Base-by-base conservation (phyloP, 139 green algal genomes). In the Desmodesmus armatus region DNA sequence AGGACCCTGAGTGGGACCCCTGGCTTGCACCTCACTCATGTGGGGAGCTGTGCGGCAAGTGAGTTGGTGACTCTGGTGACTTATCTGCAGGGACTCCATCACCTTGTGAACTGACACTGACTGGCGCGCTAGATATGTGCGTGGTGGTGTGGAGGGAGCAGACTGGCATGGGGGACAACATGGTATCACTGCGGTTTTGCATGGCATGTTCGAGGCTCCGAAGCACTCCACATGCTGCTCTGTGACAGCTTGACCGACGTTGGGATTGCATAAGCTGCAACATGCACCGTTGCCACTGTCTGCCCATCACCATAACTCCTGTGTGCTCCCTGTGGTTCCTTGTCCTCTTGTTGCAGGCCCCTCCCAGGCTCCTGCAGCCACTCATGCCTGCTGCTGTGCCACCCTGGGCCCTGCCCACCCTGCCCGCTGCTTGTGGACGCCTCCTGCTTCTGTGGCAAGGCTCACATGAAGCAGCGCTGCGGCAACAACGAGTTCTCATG, bases 401-500 rank as follows among this genome's bases (percentile, higher is more conserved):
- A 97, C 88, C 94, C 94, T 6, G 94, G 94, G 7, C 94, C 94
- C 40, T 96, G 93, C 87, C 92, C 94, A 5, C 93, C 92, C 43
- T 97, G 94, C 90, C 92, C 94, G 2, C 87, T 93, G 51, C 87
- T 93, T 69, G 90, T 96, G 39, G 77, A 90, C 21, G 87, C 91
- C 7, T 53, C 49, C 39, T 97, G 94, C 82, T 82, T 92, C 84
- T 97, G 94, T 84, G 94, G 92, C 11, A 89, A 87, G 47, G 49
- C 55, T 4, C 51, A 27, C 0, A 53, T 84, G 27, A 87, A 91
- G 73, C 91, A 88, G 73, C 88, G 94, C 7, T 97, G 94, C 77
- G 91, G 91, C 15, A 87, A 89, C 47, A 74, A 91, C 5, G 79
- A 86, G 40, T 96, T 91, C 81, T 88, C 71, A 73, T 97, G 94